These are phyloP conservation scores for Casuarina glauca DNA, from an alignment of 306 rosid genomes.

Conservation along the genomic window DNA sequence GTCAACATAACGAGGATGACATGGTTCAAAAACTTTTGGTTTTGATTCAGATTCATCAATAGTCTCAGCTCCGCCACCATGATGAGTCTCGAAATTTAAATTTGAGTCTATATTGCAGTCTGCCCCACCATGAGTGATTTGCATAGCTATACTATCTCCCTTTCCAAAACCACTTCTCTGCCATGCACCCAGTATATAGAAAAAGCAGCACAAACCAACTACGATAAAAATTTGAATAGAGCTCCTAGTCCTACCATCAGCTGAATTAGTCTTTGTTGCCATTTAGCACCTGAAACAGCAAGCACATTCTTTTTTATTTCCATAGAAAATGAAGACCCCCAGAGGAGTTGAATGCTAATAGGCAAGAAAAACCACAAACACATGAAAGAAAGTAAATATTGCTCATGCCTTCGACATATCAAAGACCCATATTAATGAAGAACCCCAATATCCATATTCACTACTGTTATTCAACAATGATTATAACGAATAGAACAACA, in stretches of 20 bases:
- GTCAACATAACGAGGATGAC: constrained; percentile 51
- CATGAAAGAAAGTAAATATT: background rate
- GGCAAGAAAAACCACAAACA: background rate
- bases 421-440: constrained; percentile 10
- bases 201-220: constrained; percentile 85
- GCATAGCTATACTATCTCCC: constrained; percentile 86
- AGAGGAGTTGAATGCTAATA: background rate
- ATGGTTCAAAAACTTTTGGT: constrained; percentile 60
- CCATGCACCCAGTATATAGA: constrained; percentile 93
- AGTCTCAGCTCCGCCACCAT: constrained; percentile 64
- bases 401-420: background rate
- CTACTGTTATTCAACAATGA: background rate
- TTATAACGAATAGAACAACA: constrained; percentile 5
- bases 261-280: constrained; percentile 66
- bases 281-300: constrained; percentile 49
- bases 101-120: constrained; percentile 61
- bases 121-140: constrained; percentile 56
- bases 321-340: constrained; percentile 6
- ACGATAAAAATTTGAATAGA: constrained; percentile 77
- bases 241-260: constrained; percentile 85
- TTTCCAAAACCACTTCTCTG: constrained; percentile 95
- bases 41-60: constrained; percentile 50
- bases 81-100: constrained; percentile 86
- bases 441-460: constrained; percentile 9
- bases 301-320: constrained; percentile 5